phyloP scores from a whole-genome alignment of 768 basidiomycete species.

The Trametes maxima region DNA sequence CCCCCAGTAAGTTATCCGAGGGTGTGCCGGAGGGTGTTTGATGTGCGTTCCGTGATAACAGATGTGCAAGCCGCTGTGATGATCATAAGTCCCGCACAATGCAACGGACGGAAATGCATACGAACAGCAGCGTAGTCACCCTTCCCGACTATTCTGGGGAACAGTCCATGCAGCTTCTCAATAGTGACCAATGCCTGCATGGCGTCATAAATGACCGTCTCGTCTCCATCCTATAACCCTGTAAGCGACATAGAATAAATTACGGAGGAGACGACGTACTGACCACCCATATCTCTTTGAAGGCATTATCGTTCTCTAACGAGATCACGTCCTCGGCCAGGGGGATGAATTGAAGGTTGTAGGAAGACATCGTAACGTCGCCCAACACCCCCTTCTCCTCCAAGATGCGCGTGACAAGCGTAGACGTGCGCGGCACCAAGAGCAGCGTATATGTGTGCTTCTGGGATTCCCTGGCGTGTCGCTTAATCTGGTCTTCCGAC shows the following conservation, averaged over 20 bases:
- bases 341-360: slow-evolving; percentile 93
- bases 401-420: slow-evolving; percentile 80
- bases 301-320: slow-evolving; percentile 81
- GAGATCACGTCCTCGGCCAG: slow-evolving; percentile 92
- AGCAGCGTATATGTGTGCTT: slow-evolving; percentile 86
- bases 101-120: slow-evolving; percentile 7
- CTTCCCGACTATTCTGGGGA: slow-evolving; percentile 92
- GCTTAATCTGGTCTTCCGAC: slow-evolving; percentile 85
- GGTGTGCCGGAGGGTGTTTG: slow-evolving; percentile 40
- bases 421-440: slow-evolving; percentile 86
- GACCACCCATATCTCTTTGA: slow-evolving; percentile 91
- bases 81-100: not conserved
- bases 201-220: slow-evolving; percentile 86
- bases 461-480: slow-evolving; percentile 67
- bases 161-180: slow-evolving; percentile 83
- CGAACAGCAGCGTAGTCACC: slow-evolving; percentile 83
- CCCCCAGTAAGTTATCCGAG: slow-evolving; percentile 42
- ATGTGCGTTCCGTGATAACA: slow-evolving; percentile 63
- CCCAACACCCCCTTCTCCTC: slow-evolving; percentile 98
- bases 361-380: slow-evolving; percentile 85
- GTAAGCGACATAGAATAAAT: slow-evolving; percentile 1
- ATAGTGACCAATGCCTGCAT: slow-evolving; percentile 82
- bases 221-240: slow-evolving; percentile 79
- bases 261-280: slow-evolving; percentile 33
- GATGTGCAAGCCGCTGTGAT: slow-evolving; percentile 69